Conservation (phyloP, 2,329 filamentous ascomycete species). For the Trichoderma citrinoviride region DNA sequence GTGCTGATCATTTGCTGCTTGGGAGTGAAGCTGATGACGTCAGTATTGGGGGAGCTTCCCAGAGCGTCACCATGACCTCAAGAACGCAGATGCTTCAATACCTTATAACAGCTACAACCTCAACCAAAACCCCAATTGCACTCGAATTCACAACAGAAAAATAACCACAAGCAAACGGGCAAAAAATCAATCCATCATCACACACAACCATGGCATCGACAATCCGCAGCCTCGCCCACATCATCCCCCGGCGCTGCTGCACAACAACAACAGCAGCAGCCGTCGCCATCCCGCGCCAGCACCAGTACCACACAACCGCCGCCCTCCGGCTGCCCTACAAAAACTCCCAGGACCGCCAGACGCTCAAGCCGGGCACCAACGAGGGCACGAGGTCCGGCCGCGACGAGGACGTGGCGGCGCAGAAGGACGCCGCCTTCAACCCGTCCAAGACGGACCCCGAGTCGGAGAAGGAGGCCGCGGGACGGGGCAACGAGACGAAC, state of each 20-base stretch:
- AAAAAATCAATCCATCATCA: background rate
- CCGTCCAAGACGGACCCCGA: conserved; percentile 66
- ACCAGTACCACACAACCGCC: conserved; percentile 38
- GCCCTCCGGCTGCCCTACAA: conserved; percentile 43
- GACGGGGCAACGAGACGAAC: conserved; percentile 32
- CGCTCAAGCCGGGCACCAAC: conserved; percentile 61
- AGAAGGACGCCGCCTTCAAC: conserved; percentile 65
- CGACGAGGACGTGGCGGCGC: conserved; percentile 57
- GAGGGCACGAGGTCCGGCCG: conserved; percentile 69
- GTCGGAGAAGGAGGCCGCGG: conserved; percentile 47
- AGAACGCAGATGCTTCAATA: background rate
- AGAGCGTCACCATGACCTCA: conserved; percentile 21
- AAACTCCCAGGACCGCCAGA: conserved; percentile 56
- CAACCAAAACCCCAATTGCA: background rate
- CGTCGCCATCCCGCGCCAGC: conserved; percentile 27
- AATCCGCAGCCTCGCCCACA: conserved; percentile 24
- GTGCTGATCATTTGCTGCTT: background rate
- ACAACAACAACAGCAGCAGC: background rate
- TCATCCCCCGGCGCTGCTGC: conserved; percentile 18
- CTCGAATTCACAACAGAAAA: background rate
- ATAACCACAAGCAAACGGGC: no score
- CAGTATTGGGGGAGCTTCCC: background rate
- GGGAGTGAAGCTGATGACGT: conserved; percentile 2
- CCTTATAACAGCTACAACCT: background rate
- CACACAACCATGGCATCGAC: conserved; percentile 22